Evolutionary conservation across 768 basidiomycete species (phyloP).

Genomic region (Daedaleopsis nitida): DNA sequence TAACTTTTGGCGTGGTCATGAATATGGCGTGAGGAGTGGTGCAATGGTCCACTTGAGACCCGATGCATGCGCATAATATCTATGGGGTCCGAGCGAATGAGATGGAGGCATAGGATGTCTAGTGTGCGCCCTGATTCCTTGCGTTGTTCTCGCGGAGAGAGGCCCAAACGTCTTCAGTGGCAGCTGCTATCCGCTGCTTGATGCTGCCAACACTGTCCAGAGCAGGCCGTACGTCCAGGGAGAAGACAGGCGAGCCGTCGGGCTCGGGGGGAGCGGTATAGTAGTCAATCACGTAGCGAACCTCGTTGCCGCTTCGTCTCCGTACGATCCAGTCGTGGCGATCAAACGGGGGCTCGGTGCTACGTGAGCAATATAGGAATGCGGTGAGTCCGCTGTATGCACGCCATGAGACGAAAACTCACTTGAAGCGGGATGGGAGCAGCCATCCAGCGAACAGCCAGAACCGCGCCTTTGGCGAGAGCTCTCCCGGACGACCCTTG

Average conservation of each 20-base stretch:
- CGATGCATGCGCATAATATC: no score
- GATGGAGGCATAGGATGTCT: neutral
- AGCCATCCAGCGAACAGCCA: conserved; percentile 88
- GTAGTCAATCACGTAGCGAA: conserved; percentile 98
- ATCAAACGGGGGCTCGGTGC: conserved; percentile 92
- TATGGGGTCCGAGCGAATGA: no score
- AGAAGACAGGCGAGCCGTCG: conserved; percentile 93
- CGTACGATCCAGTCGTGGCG: conserved; percentile 94
- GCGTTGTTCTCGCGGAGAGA: conserved; percentile 29
- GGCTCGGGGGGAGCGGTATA: conserved; percentile 89
- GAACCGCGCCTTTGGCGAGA: conserved; percentile 92
- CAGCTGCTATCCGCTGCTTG: conserved; percentile 63
- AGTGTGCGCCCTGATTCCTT: conserved; percentile 14
- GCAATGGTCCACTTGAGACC: neutral
- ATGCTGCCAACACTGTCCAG: conserved; percentile 82
- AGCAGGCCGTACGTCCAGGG: conserved; percentile 93
- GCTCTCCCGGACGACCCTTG: conserved; percentile 86
- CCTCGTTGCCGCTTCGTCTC: conserved; percentile 76
- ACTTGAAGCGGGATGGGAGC: conserved; percentile 91
- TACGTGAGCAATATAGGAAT: conserved; percentile 32
- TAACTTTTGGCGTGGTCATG: conserved; percentile 6
- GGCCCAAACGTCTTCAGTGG: conserved; percentile 72
- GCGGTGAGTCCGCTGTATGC: neutral
- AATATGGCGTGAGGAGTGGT: neutral
- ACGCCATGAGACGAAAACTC: conserved; percentile 30